Evolutionary conservation across 768 basidiomycete genomes (phyloP), one percentile per base, ranked within the genome.

Genomic region (Rhizopogon salebrosus): DNA sequence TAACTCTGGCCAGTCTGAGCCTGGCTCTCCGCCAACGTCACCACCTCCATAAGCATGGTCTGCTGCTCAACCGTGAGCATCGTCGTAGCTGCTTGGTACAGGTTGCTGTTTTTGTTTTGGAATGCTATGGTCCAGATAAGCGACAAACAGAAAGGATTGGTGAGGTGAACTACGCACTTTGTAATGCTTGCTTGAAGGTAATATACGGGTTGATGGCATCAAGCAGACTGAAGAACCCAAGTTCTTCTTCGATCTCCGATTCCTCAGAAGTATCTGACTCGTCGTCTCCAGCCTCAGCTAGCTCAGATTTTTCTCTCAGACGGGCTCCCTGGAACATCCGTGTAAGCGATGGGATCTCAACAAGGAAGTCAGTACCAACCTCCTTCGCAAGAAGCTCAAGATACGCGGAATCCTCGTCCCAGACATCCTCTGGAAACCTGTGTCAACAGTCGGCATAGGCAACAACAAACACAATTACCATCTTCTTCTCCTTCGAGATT

Each of bases 371-470:
- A 23, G 3, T 43, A 57, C 70, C 41, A 64, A 88, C 89, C 78
- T 93, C 87, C 59, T 82, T 82, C 6, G 90, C 92, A 31, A 95
- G 79, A 77, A 92, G 72, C 66, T 94, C 91, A 40, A 92, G 75
- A 64, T 93, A 95, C 6, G 87, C 89, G 7, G 90, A 91, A 60
- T 92, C 89, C 54, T 89, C 86, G 61, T 94, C 92, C 84, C 87
- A 92, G 14, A 93, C 89, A 66, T 95, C 92, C 64, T 89, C 91
- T 84, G 59, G 55, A 35, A 23, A 7, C 2, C 24, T 14, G 14
- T 14, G 18, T 56, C 14, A 57, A 52, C 20, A 39, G 18, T 20
- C 41, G 36, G 26, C 35, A 18, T 3, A 29, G 6, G 3, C 29
- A 46, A 24, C 10, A 13, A 26, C 4, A 34, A 38, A 27, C 6